Base-by-base conservation (phyloP, 495 filamentous ascomycete species). In the Hypoxylon fragiforme region DNA sequence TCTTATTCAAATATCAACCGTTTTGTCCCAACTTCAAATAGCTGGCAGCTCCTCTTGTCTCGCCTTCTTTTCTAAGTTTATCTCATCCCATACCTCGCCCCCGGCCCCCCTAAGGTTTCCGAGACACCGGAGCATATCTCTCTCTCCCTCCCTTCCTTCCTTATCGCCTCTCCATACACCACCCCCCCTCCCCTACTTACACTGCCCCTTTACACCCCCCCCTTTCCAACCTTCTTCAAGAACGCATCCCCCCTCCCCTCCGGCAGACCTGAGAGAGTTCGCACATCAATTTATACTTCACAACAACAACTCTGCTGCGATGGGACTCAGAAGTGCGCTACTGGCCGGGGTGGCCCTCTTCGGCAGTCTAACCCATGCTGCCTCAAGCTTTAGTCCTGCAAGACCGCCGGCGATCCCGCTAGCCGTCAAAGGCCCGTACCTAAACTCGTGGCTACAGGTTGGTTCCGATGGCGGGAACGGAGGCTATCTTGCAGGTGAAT, bases 391-490 rank as follows among this genome's bases (percentile, higher is more conserved):
- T 57, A 60, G 54, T 40, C 73, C 73, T 11, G 71, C 71, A 18
- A 84, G 80, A 12, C 90, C 90, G 20, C 88, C 89, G 2, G 85
- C 91, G 1, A 76, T 94, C 36, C 90, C 90, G 4, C 75, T 95
- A 44, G 84, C 85, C 44, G 90, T 95, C 34, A 82, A 88, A 39
- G 90, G 84, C 44, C 90, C 90, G 18, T 95, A 95, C 68, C 76
- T 94, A 2, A 92, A 85, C 60, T 85, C 87, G 1, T 91, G 88
- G 86, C 66, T 80, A 12, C 77, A 87, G 70, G 88, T 83, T 73
- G 85, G 20, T 69, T 76, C 37, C 81, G 85, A 50, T 85, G 89
- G 87, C 65, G 77, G 43, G 76, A 81, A 78, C 85, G 87, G 88
- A 79, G 90, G 53, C 81, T 89, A 69, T 86, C 90, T 77, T 24